Base-by-base conservation (phyloP, 352 stramenopile genomes). In the Globisporangium camurandrum region DNA sequence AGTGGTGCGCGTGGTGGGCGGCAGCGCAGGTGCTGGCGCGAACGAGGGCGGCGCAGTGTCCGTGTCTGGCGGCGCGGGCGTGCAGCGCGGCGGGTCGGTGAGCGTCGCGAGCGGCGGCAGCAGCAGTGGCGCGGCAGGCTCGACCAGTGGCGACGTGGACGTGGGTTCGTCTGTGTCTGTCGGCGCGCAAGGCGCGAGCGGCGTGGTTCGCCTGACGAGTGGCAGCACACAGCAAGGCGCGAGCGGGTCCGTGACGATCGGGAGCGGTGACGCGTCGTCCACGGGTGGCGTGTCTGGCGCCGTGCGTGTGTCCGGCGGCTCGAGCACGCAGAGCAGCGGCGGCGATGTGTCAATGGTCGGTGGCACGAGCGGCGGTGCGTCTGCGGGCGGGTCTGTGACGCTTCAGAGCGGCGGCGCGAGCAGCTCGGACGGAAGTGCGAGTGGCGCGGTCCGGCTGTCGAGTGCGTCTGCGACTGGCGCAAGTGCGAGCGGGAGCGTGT, bases 41-140 rank as follows among this genome's bases (percentile, higher is more conserved):
- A 17, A 6, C 10, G 17, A 14, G 34, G 17, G 34, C 16, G 34
- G 34, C 28, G 31, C 30, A 14, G 14, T 51, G 20, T 51, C 45
- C 3, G 19, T 33, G 31, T 41, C 45, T 33, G 26, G 40, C 16
- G 50, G 40, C 16, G 28, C 20, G 26, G 31, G 30, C 28, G 23
- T 37, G 4, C 23, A 5, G 22, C 31, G 28, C 41, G 42, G 50
- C 31, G 49, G 49, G 20, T 33, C 19, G 19, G 26, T 39, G 39
- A 1, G 6, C 38, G 22, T 40, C 19, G 4, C 4, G 22, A 50
- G 30, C 5, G 44, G 19, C n/a, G n/a, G n/a, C 41, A 46, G 24
- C 20, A 16, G 14, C 41, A 46, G 20, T 8, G 57, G 56, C 12
- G 31, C 54, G 45, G 49, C 54, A 19, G 28, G 41, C 22, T 33